These are phyloP conservation scores for Populus hybrid DNA, from an alignment of 441 rosid genomes.

Conservation along the genomic window DNA sequence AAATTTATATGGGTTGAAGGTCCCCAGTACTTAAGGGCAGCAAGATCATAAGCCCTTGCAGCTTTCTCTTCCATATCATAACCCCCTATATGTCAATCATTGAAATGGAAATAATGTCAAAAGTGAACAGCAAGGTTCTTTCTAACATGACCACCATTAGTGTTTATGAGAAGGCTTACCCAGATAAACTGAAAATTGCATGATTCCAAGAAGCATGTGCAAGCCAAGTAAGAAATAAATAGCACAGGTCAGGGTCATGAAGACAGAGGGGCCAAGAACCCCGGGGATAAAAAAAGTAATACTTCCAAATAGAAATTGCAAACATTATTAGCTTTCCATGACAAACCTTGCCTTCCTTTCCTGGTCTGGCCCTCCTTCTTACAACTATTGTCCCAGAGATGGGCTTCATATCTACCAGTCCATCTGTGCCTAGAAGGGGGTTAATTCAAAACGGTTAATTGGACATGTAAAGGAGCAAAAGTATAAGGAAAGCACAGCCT, in stretches of 20 bases:
- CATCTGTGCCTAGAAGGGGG: not conserved
- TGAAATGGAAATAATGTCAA: not conserved
- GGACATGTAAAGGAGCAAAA: not conserved
- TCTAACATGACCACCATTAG: not conserved
- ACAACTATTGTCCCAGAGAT: too few species aligned
- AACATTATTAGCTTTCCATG: slow-evolving; percentile 8
- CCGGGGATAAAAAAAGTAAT: slow-evolving; percentile 18
- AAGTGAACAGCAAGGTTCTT: not conserved
- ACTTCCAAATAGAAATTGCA: slow-evolving; percentile 27
- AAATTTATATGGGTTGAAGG: too few species aligned
- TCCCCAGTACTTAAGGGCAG: too few species aligned
- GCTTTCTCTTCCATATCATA: too few species aligned
- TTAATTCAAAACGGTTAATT: slow-evolving; percentile 1
- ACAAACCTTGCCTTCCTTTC: slow-evolving; percentile 66
- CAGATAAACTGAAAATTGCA: slow-evolving; percentile 50
- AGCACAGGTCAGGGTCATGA: slow-evolving; percentile 28
- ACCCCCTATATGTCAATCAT: not conserved
- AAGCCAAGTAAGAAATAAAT: slow-evolving; percentile 22
- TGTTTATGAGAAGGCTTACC: slow-evolving; percentile 38
- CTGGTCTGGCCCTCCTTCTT: too few species aligned
- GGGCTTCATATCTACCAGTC: too few species aligned
- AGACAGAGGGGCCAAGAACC: slow-evolving; percentile 17
- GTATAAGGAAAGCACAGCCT: not conserved
- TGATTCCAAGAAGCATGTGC: slow-evolving; percentile 28
- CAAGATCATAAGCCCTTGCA: too few species aligned